These are phyloP conservation scores for Ulota crispa DNA, from an alignment of 225 moss, liverwort and hornwort species.

Conservation along the genomic window DNA sequence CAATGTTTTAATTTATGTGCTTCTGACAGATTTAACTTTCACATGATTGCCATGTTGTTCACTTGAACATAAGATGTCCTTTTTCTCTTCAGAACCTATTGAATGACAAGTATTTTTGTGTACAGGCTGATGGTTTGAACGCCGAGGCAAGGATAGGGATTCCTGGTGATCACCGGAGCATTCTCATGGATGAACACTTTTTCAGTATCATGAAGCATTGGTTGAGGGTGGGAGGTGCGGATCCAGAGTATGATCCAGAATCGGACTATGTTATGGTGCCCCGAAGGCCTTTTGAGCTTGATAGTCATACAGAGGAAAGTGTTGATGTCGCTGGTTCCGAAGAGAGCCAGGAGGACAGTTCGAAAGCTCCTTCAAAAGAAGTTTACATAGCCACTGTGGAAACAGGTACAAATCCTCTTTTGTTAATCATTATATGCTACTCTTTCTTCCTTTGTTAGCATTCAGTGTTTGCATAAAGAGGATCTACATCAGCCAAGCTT, in stretches of 20 bases:
- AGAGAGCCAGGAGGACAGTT: slow-evolving; percentile 16
- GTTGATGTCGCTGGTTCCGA: slow-evolving; percentile 38
- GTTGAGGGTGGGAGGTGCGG: slow-evolving; percentile 75
- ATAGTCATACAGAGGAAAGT: slow-evolving; percentile 69
- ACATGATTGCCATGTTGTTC: neutral
- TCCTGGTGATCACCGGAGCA: slow-evolving; percentile 85
- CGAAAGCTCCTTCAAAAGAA: slow-evolving; percentile 38
- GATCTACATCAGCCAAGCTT: neutral
- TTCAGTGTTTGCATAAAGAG: neutral
- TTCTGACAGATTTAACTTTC: neutral
- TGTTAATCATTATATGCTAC: neutral
- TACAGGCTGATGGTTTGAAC: slow-evolving; percentile 80
- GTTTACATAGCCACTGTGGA: slow-evolving; percentile 53
- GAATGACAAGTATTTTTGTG: slow-evolving; percentile 4
- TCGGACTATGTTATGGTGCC: slow-evolving; percentile 86
- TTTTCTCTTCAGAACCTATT: neutral
- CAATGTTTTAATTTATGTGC: neutral
- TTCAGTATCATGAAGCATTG: slow-evolving; percentile 80
- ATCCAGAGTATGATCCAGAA: slow-evolving; percentile 81
- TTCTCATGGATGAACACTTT: slow-evolving; percentile 80
- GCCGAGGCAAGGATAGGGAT: slow-evolving; percentile 87
- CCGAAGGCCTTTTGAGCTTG: slow-evolving; percentile 70
- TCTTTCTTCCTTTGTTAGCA: neutral
- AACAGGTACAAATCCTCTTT: slow-evolving; percentile 36
- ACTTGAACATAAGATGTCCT: neutral